Base-by-base conservation (phyloP, 805 yeast species). In the Nakazawaea holstii region DNA sequence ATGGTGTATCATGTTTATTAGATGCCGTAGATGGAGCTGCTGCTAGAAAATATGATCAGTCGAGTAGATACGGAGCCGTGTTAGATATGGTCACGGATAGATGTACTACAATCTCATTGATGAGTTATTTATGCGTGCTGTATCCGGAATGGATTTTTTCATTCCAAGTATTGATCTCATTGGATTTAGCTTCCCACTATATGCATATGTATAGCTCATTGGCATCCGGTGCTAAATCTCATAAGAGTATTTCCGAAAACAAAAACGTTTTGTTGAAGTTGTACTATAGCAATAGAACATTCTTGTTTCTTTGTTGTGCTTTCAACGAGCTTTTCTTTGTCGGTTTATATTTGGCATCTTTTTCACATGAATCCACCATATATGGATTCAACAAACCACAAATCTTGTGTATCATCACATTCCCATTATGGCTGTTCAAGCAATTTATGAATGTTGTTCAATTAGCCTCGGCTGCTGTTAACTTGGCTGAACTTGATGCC, bases 11-110 rank as follows among this genome's bases (percentile, higher is more conserved):
- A 10, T 95, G 99, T 57, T 72, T 94, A 48, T 72, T 94, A 52
- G 99, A 94, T 66, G 99, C 99, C 0, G 79, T 90, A 49, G 99
- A 94, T 64, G 99, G 99, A 4, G 82, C 84, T 47, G 95, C 96
- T 49, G 99, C 99, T 4, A 77, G 99, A 53, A 77, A 76, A 58
- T 88, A 74, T 63, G 80, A 87, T 62, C 99, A 94, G 65, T 84
- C 96, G 13, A 87, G 97, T 30, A 77, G 80, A 55, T 88, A 89
- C 55, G 99, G 99, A 33, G 98, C 99, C 15, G 96, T 95, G 17
- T 76, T 94, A 57, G 99, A 94, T 66, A 94, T 94, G 99, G 97
- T 94, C 30, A 92, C 99, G 15, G 99, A 94, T 65, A 77, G 99
- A 61, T 94, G 97, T 63, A 91, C 99, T 11, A 94, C 99, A 0